Evolutionary conservation across 2,329 filamentous ascomycete genomes (phyloP).

Genomic region (Trichoderma simmonsii): DNA sequence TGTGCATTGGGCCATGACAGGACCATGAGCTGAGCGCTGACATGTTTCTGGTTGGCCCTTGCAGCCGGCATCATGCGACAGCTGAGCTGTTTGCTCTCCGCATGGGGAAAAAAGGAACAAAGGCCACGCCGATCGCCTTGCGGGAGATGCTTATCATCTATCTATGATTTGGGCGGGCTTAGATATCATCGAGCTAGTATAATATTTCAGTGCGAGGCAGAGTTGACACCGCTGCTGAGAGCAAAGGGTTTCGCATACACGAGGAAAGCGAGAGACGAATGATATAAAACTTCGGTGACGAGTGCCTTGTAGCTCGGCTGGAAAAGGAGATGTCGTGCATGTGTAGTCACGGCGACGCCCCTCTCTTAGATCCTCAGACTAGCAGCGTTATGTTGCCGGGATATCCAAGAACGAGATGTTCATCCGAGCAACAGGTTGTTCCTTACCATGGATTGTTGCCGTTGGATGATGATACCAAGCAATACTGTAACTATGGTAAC

Average conservation of each 20-base stretch:
- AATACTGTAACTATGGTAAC: background rate
- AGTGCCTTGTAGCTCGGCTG: background rate
- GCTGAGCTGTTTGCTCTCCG: constrained; percentile 10
- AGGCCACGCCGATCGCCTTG: background rate
- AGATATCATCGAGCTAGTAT: background rate
- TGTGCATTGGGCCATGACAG: background rate
- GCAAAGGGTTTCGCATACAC: background rate
- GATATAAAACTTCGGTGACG: background rate
- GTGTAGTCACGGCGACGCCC: constrained; percentile 11
- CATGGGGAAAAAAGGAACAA: background rate
- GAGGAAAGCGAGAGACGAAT: background rate
- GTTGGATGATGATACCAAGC: background rate
- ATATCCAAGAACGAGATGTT: background rate
- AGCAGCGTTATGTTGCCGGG: background rate
- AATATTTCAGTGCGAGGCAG: background rate
- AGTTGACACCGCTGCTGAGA: background rate
- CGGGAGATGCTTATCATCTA: background rate
- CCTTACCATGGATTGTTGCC: background rate
- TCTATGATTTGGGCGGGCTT: background rate
- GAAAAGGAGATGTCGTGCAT: background rate
- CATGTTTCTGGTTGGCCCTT: constrained; percentile 2
- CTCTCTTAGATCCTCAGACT: background rate
- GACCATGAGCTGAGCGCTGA: constrained; percentile 12
- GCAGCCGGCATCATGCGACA: constrained; percentile 6
- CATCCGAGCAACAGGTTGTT: background rate